phyloP scores from a whole-genome alignment of 345 rosid genomes.

The Populus ilicifolia region DNA sequence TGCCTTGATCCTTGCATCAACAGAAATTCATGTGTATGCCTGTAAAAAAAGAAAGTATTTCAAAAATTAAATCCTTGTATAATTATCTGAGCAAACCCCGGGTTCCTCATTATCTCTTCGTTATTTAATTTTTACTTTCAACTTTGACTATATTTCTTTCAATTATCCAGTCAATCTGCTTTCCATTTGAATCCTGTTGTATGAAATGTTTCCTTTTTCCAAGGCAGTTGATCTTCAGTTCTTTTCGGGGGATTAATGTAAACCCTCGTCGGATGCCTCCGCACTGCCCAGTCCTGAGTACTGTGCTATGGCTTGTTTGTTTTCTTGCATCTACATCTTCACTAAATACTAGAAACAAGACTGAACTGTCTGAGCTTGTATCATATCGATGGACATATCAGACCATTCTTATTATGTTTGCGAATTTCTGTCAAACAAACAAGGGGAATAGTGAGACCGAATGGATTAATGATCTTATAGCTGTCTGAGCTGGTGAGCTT shows the following conservation, averaged over 20 bases:
- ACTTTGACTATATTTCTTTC: too few relatives aligned
- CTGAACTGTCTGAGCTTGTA: background rate
- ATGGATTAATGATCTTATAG: background rate
- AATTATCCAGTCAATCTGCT: too few relatives aligned
- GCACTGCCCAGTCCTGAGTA: background rate
- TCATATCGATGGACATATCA: background rate
- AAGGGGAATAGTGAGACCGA: background rate
- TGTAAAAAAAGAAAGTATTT: too few relatives aligned
- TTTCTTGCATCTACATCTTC: background rate
- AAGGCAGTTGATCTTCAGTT: background rate
- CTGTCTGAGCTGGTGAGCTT: background rate
- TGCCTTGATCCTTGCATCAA: too few relatives aligned
- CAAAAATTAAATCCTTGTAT: too few relatives aligned
- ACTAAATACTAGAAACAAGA: background rate
- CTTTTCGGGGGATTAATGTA: background rate
- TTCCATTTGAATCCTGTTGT: background rate
- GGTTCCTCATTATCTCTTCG: too few relatives aligned
- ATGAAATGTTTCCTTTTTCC: background rate
- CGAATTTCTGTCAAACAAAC: background rate
- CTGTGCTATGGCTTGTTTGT: background rate
- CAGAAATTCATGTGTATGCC: too few relatives aligned
- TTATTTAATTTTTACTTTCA: too few relatives aligned
- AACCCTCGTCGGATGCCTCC: background rate
- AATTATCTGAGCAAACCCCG: too few relatives aligned
- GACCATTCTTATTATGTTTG: background rate